Conservation (phyloP, 768 basidiomycete genomes). For the Coprinellus micaceus region DNA sequence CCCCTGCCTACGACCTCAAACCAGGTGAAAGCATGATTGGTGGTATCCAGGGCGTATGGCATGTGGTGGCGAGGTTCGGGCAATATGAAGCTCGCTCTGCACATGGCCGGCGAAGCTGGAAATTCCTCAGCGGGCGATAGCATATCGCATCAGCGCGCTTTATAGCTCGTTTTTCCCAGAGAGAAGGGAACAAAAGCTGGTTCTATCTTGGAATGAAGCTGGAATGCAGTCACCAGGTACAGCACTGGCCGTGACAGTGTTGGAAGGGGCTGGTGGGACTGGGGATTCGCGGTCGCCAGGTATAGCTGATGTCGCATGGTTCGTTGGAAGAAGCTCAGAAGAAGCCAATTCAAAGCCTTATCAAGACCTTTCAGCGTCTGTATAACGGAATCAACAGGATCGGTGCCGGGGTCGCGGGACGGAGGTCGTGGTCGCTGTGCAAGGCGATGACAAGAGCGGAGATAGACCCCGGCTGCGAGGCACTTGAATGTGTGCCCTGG, state of each 20-base stretch:
- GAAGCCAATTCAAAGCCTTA: neutral
- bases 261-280: neutral
- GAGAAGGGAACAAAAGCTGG: no score
- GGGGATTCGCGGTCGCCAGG: neutral
- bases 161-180: no score
- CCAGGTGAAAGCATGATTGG: neutral
- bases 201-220: neutral
- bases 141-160: neutral
- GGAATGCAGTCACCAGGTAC: neutral
- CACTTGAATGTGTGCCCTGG: no score
- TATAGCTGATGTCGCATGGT: neutral
- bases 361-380: no score
- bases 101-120: neutral
- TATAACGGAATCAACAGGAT: no score
- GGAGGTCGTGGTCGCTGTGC: neutral
- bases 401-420: no score
- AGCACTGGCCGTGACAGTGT: neutral
- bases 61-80: neutral
- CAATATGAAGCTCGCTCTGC: neutral
- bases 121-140: neutral
- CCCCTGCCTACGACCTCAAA: neutral
- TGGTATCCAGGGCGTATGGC: no score
- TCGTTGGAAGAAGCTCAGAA: neutral
- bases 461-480: no score
- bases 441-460: neutral